Evolutionary conservation across 2,329 filamentous ascomycete species (phyloP), one percentile per base, ranked within the genome.

Genomic region (Knufia petricola): DNA sequence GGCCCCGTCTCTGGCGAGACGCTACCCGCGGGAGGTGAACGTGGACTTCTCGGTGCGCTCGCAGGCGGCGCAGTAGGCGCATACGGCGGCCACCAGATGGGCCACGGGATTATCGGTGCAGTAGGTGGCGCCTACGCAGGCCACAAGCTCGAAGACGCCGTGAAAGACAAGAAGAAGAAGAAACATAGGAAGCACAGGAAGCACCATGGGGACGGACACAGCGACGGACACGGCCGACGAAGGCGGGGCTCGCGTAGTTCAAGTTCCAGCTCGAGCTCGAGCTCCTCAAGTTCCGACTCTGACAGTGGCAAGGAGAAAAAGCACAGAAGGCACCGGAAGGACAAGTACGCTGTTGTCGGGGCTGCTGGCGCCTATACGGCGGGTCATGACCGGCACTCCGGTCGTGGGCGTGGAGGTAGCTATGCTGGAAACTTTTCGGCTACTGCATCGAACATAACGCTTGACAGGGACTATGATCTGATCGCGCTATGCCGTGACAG

Each of bases 81-180:
- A 28, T 72, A 65, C 43, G 66, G 63, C 19, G 70, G 70, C 49
- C 66, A 69, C 63, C 68, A 73, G 59, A 68, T 65, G 17, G 26
- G 50, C 53, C 70, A 73, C 60, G 70, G 70, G 24, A 60, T 73
- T 57, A 64, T 73, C 44, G 70, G 70, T 50, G 65, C 69, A 4
- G 63, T 73, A 36, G 70, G 69, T 50, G 70, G 70, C 36, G 70
- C 70, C 26, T 68, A 73, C 52, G 61, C 69, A 6, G 70, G 70
- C 41, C 67, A 65, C 52, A 60, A 71, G 46, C 62, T 67, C 4
- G 67, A 73, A 55, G 70, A 73, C 48, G 65, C 65, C 17, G 52
- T 64, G 46, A 50, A 50, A 31, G 59, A 65, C 49, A 68, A 68
- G 55, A 64, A 55, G 46, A 49, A 57, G 28, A 59, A 60, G 44